Base-by-base conservation (phyloP, 139 green algal species). In the Yamagishiella unicocca region DNA sequence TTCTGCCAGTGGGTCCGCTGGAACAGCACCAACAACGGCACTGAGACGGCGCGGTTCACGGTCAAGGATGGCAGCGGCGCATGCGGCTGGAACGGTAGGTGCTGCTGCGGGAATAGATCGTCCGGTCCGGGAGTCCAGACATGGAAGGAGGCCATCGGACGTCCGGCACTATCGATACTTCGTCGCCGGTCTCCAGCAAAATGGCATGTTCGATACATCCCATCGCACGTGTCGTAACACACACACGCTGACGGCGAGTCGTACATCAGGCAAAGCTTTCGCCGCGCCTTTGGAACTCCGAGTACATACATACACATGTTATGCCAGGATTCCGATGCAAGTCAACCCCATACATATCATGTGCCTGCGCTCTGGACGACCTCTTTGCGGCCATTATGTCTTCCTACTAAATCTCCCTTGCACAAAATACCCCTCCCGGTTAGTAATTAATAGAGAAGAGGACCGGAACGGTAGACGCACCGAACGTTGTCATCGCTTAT, bases 1-100 rank as follows among this genome's bases (percentile, higher is more conserved):
- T 75, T 53, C 35, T 75, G 67, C 67, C 67, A 75, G 37, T 75
- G 67, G 67, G 27, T 75, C 35, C 67, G 67, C 21, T 75, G 35
- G 35, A 75, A 75, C 67, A 50, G 67, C 17, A 75, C 12, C 4
- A 50, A 75, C 67, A n/a, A 46, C 67, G 37, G 10, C 35, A 75
- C 35, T 3, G 62, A 71, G n/a, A 37, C 29, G 12, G 67, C 14
- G 17, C 22, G 67, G 8, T 75, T 75, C 67, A 75, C 67, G 2
- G 37, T 75, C 67, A 75, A 50, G 35, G 67, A 75, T 29, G 67
- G 67, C 67, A 75, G 37, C n/a, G 67, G 67, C 12, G 8, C 17
- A 6, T 75, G 67, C 37, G 35, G 67, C 9, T 27, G 55, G 19
- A 66, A 31, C 14, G 55, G 55, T 24, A 31, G 8, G 55, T 27